These are phyloP conservation scores for Agrocybe praecox DNA, from an alignment of 768 basidiomycete genomes.

Conservation along the genomic window DNA sequence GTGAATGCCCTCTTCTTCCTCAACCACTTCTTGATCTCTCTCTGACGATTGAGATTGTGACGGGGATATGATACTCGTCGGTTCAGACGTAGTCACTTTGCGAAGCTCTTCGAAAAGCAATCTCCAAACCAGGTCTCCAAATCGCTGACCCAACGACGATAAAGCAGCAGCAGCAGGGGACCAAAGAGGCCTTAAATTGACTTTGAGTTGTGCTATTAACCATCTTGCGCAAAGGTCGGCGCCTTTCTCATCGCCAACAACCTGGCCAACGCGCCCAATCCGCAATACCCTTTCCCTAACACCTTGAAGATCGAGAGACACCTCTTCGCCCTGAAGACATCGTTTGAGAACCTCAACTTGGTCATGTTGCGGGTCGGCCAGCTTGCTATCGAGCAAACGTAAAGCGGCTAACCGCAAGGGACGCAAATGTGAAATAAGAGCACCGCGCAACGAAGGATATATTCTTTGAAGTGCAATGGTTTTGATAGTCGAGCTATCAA, in stretches of 20 bases:
- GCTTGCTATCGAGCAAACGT: constrained; percentile 57
- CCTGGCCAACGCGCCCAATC: constrained; percentile 70
- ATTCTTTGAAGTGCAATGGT: constrained; percentile 45
- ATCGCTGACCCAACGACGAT: constrained; percentile 50
- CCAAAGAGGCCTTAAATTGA: constrained; percentile 92
- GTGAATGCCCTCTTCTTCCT: constrained; percentile 4
- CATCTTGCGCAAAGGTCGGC: constrained; percentile 71
- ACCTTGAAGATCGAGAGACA: constrained; percentile 75
- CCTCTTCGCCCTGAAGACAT: constrained; percentile 81
- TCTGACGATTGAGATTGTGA: constrained; percentile 3
- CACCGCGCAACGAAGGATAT: constrained; percentile 52
- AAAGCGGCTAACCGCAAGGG: constrained; percentile 65
- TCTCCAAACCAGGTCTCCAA: constrained; percentile 73
- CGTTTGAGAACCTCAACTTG: constrained; percentile 58
- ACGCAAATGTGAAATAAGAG: constrained; percentile 76
- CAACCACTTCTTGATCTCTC: constrained; percentile 18
- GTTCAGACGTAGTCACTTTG: constrained; percentile 22
- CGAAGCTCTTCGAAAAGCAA: constrained; percentile 68
- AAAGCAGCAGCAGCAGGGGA: constrained; percentile 76
- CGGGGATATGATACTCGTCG: not conserved
- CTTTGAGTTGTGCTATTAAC: constrained; percentile 89
- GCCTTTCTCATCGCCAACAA: constrained; percentile 57
- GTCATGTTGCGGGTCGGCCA: constrained; percentile 45
- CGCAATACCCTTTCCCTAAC: constrained; percentile 83
- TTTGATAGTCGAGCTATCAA: constrained; percentile 24